Evolutionary conservation across 2,329 filamentous ascomycete genomes (phyloP), one percentile per base, ranked within the genome.

Genomic region (Fusarium tupiense): DNA sequence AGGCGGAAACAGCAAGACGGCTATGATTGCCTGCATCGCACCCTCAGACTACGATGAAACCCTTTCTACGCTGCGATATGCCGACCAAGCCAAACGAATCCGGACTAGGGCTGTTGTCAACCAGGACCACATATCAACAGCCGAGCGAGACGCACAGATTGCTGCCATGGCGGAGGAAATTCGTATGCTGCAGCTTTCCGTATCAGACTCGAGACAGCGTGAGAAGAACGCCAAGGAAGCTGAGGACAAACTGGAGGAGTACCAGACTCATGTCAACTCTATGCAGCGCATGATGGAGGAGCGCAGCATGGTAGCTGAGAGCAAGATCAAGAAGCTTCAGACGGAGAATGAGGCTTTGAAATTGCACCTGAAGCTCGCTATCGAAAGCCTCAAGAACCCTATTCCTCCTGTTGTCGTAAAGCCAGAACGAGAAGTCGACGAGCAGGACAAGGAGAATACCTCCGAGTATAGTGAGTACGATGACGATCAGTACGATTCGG

Each of bases 211-310:
- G 58, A 85, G 87, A 72, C 90, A 87, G 76, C 90, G 88, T 60
- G 94, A 96, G 83, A 92, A 94, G 81, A 94, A 95, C 77, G 92
- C 91, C 64, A 90, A 92, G 77, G 88, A 92, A 43, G 91, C 94
- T 74, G 94, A 95, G 73, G 94, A 96, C 81, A 92, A 92, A 76
- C 86, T 99, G 31, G 96, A 98, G 78, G 95, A 98, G 82, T 99
- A 98, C 83, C 96, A 99, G 85, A 91, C 91, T 74, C 93, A 95
- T 78, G 96, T 99, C 24, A 88, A 91, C 54, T 90, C 92, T 64
- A 95, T 99, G 93, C 95, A 98, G 83, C 91, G 95, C 68, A 90
- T 97, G 83, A 98, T 98, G 95, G 95, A 98, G 82, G 96, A 99
- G 84, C 93, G 92, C 72, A 91, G 93, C 69, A 92, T 97, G 82